phyloP scores from a whole-genome alignment of 805 yeast species.

The Starmerella apicola region DNA sequence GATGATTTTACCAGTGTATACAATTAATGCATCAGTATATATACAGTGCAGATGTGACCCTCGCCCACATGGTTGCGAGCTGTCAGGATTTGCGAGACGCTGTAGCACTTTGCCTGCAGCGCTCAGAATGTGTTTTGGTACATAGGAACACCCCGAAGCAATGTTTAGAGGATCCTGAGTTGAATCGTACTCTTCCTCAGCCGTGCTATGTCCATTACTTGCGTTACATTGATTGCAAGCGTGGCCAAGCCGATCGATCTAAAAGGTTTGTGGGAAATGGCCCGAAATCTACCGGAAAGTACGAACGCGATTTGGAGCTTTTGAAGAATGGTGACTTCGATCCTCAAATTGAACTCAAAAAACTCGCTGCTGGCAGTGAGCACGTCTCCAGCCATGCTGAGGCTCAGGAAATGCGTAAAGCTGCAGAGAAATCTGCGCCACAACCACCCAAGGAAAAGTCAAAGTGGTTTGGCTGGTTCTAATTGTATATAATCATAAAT shows the following conservation, averaged over 20 bases:
- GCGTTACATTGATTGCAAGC: slow-evolving; percentile 79
- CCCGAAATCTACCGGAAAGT: slow-evolving; percentile 81
- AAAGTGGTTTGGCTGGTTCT: slow-evolving; percentile 10
- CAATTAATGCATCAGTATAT: too few relatives aligned
- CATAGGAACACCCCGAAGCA: slow-evolving; percentile 82
- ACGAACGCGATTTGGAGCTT: slow-evolving; percentile 74
- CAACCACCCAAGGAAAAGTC: not conserved
- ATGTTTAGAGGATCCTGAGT: slow-evolving; percentile 70
- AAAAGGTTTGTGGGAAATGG: slow-evolving; percentile 91
- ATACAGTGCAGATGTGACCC: too few relatives aligned
- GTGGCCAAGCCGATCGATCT: slow-evolving; percentile 79
- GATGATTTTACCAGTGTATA: too few relatives aligned
- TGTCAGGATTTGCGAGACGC: slow-evolving; percentile 90
- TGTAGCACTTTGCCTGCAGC: slow-evolving; percentile 88
- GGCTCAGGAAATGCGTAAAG: slow-evolving; percentile 9
- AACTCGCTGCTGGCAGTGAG: slow-evolving; percentile 33
- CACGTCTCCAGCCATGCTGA: slow-evolving; percentile 13
- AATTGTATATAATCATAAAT: too few relatives aligned
- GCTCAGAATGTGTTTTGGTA: slow-evolving; percentile 90
- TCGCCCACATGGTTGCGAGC: slow-evolving; percentile 33
- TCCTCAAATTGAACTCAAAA: slow-evolving; percentile 66
- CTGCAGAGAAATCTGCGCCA: slow-evolving; percentile 1
- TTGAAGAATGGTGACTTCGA: slow-evolving; percentile 71
- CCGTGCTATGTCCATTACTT: slow-evolving; percentile 73
- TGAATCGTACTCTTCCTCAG: slow-evolving; percentile 69